Conservation (phyloP, 768 basidiomycete genomes). For the Russula foetens region DNA sequence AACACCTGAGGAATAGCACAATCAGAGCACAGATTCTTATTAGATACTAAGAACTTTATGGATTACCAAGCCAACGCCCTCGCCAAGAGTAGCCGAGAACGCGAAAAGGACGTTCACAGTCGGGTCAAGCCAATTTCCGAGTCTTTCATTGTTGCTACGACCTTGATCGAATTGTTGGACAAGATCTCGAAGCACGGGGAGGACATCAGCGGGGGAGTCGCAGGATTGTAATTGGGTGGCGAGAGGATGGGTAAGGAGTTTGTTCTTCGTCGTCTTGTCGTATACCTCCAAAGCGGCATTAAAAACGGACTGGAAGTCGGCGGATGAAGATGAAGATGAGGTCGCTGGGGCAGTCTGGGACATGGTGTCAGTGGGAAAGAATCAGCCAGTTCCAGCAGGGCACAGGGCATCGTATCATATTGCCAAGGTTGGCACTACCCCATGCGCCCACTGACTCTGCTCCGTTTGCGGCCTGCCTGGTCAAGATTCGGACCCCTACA, state of each 20-base stretch:
- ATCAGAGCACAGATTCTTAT: background rate
- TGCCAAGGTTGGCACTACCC: too few relatives aligned
- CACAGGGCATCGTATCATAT: too few relatives aligned
- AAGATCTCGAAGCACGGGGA: background rate
- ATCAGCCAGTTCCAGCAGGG: too few relatives aligned
- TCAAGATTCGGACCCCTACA: too few relatives aligned
- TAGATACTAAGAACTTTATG: fast-evolving
- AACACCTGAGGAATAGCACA: background rate
- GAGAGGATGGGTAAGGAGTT: background rate
- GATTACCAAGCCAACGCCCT: background rate
- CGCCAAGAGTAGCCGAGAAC: background rate
- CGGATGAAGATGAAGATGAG: background rate
- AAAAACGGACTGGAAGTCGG: background rate
- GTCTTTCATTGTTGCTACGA: background rate
- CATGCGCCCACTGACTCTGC: too few relatives aligned
- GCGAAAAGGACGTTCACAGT: background rate
- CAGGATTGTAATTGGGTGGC: background rate
- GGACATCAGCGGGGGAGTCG: background rate
- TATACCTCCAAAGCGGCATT: background rate
- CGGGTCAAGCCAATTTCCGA: background rate
- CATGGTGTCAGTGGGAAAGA: background rate
- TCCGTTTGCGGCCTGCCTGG: too few relatives aligned
- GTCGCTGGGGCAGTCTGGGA: background rate
- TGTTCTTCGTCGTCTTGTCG: background rate
- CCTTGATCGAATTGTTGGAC: background rate